Evolutionary conservation across 2,329 filamentous ascomycete genomes (phyloP).

Genomic region (Alternaria ethzedia): DNA sequence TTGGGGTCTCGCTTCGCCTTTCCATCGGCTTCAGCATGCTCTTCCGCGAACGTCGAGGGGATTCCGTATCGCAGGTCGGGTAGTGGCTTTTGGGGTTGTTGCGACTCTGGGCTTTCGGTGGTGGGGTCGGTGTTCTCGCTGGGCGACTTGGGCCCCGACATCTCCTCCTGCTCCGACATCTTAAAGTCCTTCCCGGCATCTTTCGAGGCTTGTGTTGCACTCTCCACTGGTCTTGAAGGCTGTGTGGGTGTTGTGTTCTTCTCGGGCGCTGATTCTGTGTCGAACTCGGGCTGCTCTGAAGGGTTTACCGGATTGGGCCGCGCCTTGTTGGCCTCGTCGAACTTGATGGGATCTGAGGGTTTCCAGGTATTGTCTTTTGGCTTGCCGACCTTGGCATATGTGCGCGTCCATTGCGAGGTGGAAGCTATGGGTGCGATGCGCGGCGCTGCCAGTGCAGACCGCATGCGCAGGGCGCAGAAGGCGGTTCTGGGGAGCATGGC

Average conservation of each 20-base stretch:
- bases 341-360: constrained; percentile 48
- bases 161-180: constrained; percentile 45
- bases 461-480: constrained; percentile 40
- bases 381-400: constrained; percentile 30
- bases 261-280: constrained; percentile 19
- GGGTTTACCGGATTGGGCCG: constrained; percentile 32
- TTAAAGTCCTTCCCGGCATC: constrained; percentile 26
- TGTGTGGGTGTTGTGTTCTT: constrained; percentile 30
- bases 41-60: constrained; percentile 84
- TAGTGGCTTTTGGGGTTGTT: constrained; percentile 68
- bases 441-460: constrained; percentile 33
- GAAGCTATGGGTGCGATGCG: constrained; percentile 36
- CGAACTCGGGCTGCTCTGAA: constrained; percentile 47
- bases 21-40: constrained; percentile 58
- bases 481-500: constrained; percentile 47
- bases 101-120: constrained; percentile 46
- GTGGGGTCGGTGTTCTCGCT: constrained; percentile 46
- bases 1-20: constrained; percentile 36
- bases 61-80: constrained; percentile 95
- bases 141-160: constrained; percentile 43
- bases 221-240: constrained; percentile 33
- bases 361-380: constrained; percentile 52
- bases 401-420: constrained; percentile 35
- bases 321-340: constrained; percentile 38
- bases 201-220: constrained; percentile 20